These are phyloP conservation scores for Glonium stellatum DNA, from an alignment of 495 filamentous ascomycete genomes.

Conservation along the genomic window DNA sequence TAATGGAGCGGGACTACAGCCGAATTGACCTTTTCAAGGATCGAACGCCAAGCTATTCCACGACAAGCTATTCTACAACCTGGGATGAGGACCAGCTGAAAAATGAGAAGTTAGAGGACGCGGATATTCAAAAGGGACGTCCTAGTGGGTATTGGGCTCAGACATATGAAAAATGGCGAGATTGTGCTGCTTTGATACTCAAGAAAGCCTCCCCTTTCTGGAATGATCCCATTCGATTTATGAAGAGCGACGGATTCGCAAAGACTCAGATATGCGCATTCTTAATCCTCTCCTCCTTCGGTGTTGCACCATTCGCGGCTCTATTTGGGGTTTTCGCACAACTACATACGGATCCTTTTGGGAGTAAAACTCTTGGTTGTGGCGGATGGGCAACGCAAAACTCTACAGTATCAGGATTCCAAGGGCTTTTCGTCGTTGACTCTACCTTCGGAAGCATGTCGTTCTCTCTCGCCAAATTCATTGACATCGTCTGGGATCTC, in stretches of 20 bases:
- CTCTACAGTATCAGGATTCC: not conserved
- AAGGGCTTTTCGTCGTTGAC: conserved; percentile 4
- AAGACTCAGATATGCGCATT: not conserved
- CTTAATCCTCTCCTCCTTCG: not conserved
- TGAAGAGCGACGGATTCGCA: not conserved
- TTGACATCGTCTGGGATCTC: conserved; percentile 15
- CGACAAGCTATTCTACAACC: not conserved
- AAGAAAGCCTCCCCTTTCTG: not conserved
- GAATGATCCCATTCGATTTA: not conserved
- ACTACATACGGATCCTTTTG: not conserved
- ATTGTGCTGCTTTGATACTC: not conserved
- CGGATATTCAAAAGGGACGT: not conserved
- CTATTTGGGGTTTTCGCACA: not conserved
- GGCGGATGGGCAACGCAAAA: not conserved
- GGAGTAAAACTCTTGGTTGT: not conserved
- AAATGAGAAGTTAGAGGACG: not conserved
- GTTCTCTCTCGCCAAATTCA: conserved; percentile 11
- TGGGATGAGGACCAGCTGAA: not conserved
- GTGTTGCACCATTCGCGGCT: not conserved
- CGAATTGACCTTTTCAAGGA: not conserved
- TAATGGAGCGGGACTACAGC: not conserved
- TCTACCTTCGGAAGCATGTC: conserved; percentile 4
- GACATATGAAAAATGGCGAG: not conserved
- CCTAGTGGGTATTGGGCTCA: not conserved
- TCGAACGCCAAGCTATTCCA: not conserved